Evolutionary conservation across 1,139 yeast genomes (phyloP), one percentile per base, ranked within the genome.

Genomic region (Pichia sp.): DNA sequence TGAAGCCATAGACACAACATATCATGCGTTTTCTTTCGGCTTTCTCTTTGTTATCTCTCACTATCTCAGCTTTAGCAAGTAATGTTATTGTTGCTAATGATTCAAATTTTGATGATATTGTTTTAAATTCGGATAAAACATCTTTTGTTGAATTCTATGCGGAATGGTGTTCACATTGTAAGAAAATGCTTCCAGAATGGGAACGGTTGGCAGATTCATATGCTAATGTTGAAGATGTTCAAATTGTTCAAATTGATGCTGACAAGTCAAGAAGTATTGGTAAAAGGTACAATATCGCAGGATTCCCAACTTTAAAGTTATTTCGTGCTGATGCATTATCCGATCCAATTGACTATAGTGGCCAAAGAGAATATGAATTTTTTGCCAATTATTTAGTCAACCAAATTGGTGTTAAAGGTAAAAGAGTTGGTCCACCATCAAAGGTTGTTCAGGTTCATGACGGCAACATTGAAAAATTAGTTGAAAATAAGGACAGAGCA

Each of bases 101-200:
- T 53, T 68, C 71, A 46, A 76, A 72, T 52, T 79, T 85, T 60
- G 77, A 79, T 43, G 74, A 71, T 23, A 64, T 77, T 35, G 83
- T 81, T 15, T 63, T 74, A 45, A 68, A 72, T 20, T 72, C 82
- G 0, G 82, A 79, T 9, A 79, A 82, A 56, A 79, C 76, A 52
- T 73, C 87, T 0, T 71, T 85, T 52, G 85, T 85, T 44, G 86
- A 85, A 52, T 83, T 84, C 60, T 84, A 83, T 59, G 87, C 92
- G 36, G 79, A 77, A 47, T 85, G 94, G 95, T 85, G 95, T 61
- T 75, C 85, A 44, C 90, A 85, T 67, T 85, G 94, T 67, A 78
- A 79, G 65, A 73, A 70, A 47, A 66, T 85, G 61, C 74, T 75
- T 62, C 94, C 94, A 9, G 72, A 73, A 6, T 79, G 79, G 64